Evolutionary conservation across 192 early-diverging fungal species (phyloP).

Genomic region (Backusella westeae): DNA sequence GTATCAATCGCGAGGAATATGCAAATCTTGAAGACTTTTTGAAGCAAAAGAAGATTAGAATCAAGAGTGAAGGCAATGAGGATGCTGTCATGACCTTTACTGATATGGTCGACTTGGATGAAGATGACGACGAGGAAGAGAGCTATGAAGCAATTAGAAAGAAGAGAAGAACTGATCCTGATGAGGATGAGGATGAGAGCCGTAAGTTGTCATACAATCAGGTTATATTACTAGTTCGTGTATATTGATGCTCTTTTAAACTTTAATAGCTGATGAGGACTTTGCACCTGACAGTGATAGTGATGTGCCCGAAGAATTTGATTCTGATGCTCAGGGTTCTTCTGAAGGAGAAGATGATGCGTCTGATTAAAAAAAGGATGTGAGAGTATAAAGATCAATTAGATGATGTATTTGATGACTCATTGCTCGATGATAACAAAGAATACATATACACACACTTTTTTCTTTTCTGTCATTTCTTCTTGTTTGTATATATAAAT

Average conservation of each 20-base stretch:
- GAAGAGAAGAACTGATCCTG: conserved; percentile 34
- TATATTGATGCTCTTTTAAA: not conserved
- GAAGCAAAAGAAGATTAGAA: conserved; percentile 78
- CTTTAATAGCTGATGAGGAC: conserved; percentile 78
- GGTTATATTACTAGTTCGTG: not conserved
- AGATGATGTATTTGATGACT: not conserved
- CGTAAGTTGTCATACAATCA: conserved; percentile 29
- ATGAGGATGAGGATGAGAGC: conserved; percentile 68
- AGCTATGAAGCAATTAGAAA: conserved; percentile 29
- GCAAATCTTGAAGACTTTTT: conserved; percentile 78
- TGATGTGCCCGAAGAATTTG: conserved; percentile 78
- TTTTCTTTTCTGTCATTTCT: not conserved
- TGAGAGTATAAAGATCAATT: not conserved
- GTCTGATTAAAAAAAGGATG: conserved; percentile 11
- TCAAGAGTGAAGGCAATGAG: conserved; percentile 70
- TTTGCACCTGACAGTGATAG: conserved; percentile 74
- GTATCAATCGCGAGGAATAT: conserved; percentile 90
- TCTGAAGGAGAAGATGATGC: conserved; percentile 28
- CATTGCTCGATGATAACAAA: not conserved
- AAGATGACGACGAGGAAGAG: conserved; percentile 52
- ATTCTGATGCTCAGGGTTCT: conserved; percentile 59
- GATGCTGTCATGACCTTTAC: conserved; percentile 35
- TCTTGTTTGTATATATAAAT: not conserved
- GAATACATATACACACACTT: not conserved
- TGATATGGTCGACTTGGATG: conserved; percentile 45